Base-by-base conservation (phyloP, 148 eudicot genomes). In the Fagopyrum homotropicum region DNA sequence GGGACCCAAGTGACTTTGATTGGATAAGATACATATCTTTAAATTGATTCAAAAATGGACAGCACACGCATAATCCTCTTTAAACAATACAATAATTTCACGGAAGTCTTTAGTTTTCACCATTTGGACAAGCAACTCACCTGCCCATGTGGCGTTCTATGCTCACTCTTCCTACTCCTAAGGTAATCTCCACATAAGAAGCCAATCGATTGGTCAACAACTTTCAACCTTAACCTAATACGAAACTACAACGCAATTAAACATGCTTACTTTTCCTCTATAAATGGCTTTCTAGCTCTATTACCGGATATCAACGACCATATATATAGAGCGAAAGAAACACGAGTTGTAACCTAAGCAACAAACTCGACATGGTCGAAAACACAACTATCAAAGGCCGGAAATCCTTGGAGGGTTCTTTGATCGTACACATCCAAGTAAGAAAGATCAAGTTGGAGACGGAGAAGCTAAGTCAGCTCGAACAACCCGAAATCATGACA, bases 201-300 rank as follows among this genome's bases (percentile, higher is more conserved):
- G 10, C 68, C 68, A 61, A 61, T 12, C 9, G 43, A 61, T 29
- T 61, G 68, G 68, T 61, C 68, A 61, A 61, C 68, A 61, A 26
- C 68, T 61, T 61, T 61, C 68, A 61, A 26, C 68, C 43, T 29
- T 61, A 3, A 8, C 19, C 10, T 19, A 17, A 57, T 17, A 9
- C 63, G 2, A 19, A 57, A 57, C 6, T 19, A 17, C 9, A 6
- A 59, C 35, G 7, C 19, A 55, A 54, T 10, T 51, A 0, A 12
- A 52, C 40, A 49, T 49, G 3, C 3, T 49, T 9, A 12, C 9
- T 6, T 12, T 49, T 49, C 11, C 68, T 61, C 68, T 61, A 61
- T 61, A 61, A 61, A 61, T 6, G 30, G 10, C 10, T 43, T 29
- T 9, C 68, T 22, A 22, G 0, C 26, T 26, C 43, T 29, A 15